Conservation (phyloP, 805 yeast genomes). For the Nakazawaea wyomingensis region DNA sequence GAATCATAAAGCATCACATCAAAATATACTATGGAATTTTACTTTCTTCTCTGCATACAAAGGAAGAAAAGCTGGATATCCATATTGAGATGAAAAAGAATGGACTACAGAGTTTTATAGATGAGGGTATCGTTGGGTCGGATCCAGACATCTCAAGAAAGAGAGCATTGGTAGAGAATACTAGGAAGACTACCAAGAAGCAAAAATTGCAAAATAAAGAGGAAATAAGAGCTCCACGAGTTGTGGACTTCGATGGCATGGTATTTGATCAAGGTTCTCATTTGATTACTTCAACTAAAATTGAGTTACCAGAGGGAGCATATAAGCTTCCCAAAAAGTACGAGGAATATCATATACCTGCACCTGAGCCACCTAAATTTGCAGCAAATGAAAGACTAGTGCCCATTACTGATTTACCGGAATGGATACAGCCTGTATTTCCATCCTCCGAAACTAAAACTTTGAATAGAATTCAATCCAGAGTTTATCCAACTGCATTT, state of each 20-base stretch:
- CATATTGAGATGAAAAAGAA: constrained; percentile 38
- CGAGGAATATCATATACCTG: constrained; percentile 90
- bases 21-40: constrained; percentile 25
- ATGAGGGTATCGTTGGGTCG: constrained; percentile 28
- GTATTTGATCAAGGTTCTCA: constrained; percentile 71
- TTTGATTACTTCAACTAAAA: constrained; percentile 58
- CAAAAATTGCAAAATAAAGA: not conserved
- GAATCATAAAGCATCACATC: constrained; percentile 39
- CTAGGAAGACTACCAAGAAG: constrained; percentile 12
- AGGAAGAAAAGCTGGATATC: constrained; percentile 30
- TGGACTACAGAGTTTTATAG: constrained; percentile 35
- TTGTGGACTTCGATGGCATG: constrained; percentile 59
- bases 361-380: constrained; percentile 52
- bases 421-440: constrained; percentile 78
- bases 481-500: constrained; percentile 77
- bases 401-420: constrained; percentile 60
- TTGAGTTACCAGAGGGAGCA: constrained; percentile 79
- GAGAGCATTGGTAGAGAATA: constrained; percentile 11
- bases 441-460: constrained; percentile 58
- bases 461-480: constrained; percentile 80
- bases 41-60: constrained; percentile 19
- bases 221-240: constrained; percentile 35
- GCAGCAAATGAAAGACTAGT: constrained; percentile 40
- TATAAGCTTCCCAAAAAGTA: constrained; percentile 71
- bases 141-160: constrained; percentile 20